Conservation (phyloP, 1,284 basidiomycete genomes). For the Sanguinoderma infundibulare region DNA sequence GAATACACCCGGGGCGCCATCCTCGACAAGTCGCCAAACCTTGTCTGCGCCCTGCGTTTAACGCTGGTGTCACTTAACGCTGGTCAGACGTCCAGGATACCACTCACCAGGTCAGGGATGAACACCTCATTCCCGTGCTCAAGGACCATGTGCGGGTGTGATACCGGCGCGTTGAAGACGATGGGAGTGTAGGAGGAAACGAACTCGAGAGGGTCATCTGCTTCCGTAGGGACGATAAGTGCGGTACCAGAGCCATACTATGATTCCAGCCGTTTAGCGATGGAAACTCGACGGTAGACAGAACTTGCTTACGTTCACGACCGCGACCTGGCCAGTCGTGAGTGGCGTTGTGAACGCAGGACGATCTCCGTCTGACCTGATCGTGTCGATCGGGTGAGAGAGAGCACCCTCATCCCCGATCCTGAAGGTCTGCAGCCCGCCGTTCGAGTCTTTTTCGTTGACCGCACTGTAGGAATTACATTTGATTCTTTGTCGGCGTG, state of each 20-base stretch:
- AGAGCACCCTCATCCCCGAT: slow-evolving; percentile 50
- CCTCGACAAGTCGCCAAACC: slow-evolving; percentile 61
- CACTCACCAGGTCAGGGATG: slow-evolving; percentile 64
- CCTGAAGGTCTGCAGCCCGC: slow-evolving; percentile 58
- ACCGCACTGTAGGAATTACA: slow-evolving; percentile 46
- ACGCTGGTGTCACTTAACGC: not conserved
- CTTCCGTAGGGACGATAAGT: slow-evolving; percentile 51
- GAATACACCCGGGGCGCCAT: slow-evolving; percentile 46
- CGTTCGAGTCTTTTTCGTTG: slow-evolving; percentile 51
- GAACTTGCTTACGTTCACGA: slow-evolving; percentile 49
- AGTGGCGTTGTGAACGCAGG: slow-evolving; percentile 58
- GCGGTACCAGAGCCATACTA: slow-evolving; percentile 67
- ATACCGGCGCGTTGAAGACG: slow-evolving; percentile 55
- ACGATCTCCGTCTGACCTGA: slow-evolving; percentile 51
- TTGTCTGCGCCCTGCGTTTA: slow-evolving; percentile 59
- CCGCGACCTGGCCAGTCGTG: slow-evolving; percentile 58
- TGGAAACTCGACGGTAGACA: not conserved
- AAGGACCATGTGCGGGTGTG: slow-evolving; percentile 69
- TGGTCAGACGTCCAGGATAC: not conserved
- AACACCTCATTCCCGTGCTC: slow-evolving; percentile 58
- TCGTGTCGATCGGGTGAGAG: slow-evolving; percentile 49
- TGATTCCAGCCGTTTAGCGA: not conserved
- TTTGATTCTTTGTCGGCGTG: not conserved
- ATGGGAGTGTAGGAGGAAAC: slow-evolving; percentile 45
- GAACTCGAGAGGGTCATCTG: slow-evolving; percentile 45